Evolutionary conservation across 805 yeast species (phyloP).

Genomic region (Wickerhamomyces chaumierensis): DNA sequence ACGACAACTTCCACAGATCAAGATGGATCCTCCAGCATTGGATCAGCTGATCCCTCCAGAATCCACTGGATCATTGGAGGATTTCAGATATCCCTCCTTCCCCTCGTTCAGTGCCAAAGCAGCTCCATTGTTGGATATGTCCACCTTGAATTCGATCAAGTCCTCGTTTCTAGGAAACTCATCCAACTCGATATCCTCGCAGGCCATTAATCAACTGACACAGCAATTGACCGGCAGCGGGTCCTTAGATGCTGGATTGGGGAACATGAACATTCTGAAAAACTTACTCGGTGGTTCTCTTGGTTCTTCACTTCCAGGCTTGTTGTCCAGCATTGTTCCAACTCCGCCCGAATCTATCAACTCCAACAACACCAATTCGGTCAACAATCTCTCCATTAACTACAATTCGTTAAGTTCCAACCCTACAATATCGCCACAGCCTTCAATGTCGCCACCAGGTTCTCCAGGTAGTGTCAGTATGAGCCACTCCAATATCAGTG

Average conservation of each 20-base stretch:
- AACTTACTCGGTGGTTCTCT: not conserved
- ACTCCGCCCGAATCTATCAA: not conserved
- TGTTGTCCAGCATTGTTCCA: not conserved
- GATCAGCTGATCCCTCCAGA: not conserved
- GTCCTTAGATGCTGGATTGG: not conserved
- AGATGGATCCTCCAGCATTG: not conserved
- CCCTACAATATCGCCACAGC: slow-evolving; percentile 21
- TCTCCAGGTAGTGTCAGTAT: slow-evolving; percentile 15
- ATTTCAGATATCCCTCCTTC: not conserved
- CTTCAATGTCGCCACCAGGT: slow-evolving; percentile 18
- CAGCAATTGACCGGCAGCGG: not conserved
- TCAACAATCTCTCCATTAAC: slow-evolving; percentile 13
- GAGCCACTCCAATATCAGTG: slow-evolving; percentile 5
- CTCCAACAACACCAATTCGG: slow-evolving; percentile 1
- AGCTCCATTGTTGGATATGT: not conserved
- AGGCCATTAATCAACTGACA: not conserved
- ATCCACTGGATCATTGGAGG: not conserved
- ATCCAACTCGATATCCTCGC: not conserved
- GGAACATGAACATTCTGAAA: not conserved
- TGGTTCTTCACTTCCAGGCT: not conserved
- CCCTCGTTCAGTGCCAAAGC: not conserved
- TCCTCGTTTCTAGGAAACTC: not conserved
- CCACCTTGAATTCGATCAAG: not conserved
- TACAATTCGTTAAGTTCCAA: slow-evolving; percentile 16
- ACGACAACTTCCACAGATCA: not conserved